Conservation (phyloP, 2,329 filamentous ascomycete species). For the Aspergillus pseudonomiae region DNA sequence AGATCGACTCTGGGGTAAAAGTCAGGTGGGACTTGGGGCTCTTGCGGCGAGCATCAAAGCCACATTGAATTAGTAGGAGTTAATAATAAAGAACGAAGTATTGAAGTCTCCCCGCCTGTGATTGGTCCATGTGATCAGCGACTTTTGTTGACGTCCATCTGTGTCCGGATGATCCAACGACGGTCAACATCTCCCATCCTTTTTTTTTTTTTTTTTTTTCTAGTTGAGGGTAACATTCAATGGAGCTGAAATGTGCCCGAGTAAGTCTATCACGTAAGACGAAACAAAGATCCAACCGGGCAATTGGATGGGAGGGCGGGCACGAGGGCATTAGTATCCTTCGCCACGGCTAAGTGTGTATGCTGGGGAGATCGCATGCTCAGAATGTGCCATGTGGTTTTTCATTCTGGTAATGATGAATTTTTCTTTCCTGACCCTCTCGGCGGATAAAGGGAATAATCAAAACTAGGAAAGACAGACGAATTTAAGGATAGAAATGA, state of each 20-base stretch:
- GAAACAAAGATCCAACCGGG: background rate
- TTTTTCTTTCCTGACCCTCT: background rate
- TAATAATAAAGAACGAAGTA: too few relatives aligned
- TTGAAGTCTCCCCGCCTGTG: background rate
- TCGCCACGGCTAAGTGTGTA: background rate
- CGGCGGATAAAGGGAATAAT: background rate
- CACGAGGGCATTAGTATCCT: background rate
- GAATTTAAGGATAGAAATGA: background rate
- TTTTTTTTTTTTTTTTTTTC: background rate
- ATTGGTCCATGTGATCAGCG: background rate
- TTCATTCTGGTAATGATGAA: background rate
- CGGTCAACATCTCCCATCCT: background rate
- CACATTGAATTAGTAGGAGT: background rate
- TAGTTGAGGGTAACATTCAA: background rate
- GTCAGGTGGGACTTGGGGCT: background rate
- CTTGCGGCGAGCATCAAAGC: background rate
- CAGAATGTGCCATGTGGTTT: background rate
- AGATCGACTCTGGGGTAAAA: slow-evolving; percentile 1
- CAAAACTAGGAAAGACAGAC: background rate
- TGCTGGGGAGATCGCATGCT: background rate
- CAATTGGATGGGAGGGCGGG: background rate
- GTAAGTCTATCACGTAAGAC: background rate
- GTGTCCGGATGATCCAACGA: background rate
- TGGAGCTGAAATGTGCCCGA: background rate
- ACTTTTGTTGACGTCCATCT: background rate